A percentile compares a stretch with the other conserved stretches of the same genome.
Evolutionary conservation across 495 filamentous ascomycete species (phyloP).

Genomic region (Neurospora sp.): DNA sequence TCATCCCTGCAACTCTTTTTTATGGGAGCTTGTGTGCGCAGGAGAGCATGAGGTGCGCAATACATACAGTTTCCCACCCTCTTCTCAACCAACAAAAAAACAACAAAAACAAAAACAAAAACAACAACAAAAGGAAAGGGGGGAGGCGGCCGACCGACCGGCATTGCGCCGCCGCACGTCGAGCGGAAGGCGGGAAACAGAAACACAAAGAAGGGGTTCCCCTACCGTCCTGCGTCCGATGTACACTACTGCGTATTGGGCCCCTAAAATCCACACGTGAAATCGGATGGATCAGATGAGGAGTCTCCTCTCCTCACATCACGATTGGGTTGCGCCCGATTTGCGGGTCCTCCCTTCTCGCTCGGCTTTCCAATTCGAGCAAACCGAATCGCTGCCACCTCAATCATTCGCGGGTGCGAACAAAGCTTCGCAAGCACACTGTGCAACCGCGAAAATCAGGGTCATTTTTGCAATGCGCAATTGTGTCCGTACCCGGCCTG

Average conservation of each 20-base stretch:
- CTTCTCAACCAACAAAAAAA: background rate
- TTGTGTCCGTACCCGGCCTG: background rate
- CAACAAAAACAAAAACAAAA: background rate
- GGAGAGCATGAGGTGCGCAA: too few species aligned
- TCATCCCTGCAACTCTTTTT: background rate
- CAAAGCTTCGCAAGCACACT: background rate
- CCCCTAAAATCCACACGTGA: background rate
- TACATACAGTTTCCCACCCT: too few species aligned
- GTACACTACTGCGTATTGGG: background rate
- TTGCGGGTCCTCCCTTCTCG: background rate
- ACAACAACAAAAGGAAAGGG: background rate
- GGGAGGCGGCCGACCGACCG: background rate
- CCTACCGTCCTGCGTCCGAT: background rate
- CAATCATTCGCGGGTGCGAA: background rate
- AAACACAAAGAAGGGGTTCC: background rate
- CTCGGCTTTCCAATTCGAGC: background rate
- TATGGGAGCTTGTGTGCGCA: background rate
- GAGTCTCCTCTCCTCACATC: background rate
- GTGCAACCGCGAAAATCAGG: background rate
- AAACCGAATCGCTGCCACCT: background rate
- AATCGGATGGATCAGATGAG: background rate
- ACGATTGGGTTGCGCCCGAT: background rate
- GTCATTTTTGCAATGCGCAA: background rate
- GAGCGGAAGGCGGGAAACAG: background rate
- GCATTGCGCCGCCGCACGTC: background rate